Base-by-base conservation (phyloP, 352 stramenopile species). In the Phytopythium delawarense region DNA sequence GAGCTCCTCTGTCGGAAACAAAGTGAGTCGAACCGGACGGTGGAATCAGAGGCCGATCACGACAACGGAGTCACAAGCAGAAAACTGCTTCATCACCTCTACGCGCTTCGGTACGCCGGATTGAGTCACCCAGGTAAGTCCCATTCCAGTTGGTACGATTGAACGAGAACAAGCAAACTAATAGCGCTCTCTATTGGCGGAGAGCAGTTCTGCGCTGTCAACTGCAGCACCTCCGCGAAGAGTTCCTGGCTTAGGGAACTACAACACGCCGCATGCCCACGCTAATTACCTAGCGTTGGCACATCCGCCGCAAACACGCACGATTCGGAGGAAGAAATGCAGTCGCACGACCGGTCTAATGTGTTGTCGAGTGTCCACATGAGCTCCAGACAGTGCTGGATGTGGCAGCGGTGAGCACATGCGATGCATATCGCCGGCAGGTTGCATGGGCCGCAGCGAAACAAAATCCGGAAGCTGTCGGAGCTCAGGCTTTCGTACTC, bases 401-500 rank as follows among this genome's bases (percentile, higher is more conserved):
- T 59, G 53, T 92, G 81, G 45, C 82, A 93, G 32, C 67, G 69
- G 54, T 89, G 75, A 4, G 80, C 84, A 45, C 84, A 93, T 35
- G 77, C 84, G 53, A 93, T 75, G 63, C 84, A 92, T 23, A 92
- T 50, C 7, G 65, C 71, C 20, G 72, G 63, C 2, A 88, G 48
- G 20, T 79, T 70, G 50, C 81, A 92, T 20, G 74, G 67, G 9
- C 76, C 76, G 35, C 82, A 92, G 16, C 67, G 70, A 50, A 86
- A 94, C 4, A 89, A 50, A 28, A 92, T 87, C 9, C 81, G 76
- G 51, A 92, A 89, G 54, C 74, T 87, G 62, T 90, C 81, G n/a
- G 84, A 93, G 28, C 72, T 86, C 3, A 93, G 53, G 32, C 65
- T 79, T 58, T 88, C 73, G 65, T 81, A 81, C 25, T 81, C 74